Conservation (phyloP, 202 grass and related monocot species). For the Hordeum pubiflorum region DNA sequence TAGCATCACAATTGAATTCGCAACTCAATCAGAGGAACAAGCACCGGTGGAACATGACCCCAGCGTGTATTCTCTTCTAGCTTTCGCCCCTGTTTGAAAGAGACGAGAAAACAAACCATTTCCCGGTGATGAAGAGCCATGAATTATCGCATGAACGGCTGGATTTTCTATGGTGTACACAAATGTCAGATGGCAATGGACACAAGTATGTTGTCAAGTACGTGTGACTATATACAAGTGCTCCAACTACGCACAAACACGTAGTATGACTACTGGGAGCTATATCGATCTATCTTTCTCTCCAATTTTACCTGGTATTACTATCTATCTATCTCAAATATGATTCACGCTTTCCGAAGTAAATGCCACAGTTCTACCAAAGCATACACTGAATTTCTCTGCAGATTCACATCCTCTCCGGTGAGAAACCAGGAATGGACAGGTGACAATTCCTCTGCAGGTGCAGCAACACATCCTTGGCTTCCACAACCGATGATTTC, state of each 20-base stretch:
- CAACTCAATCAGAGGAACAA: too few species aligned
- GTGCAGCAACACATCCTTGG: conserved; percentile 84
- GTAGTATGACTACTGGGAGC: neutral
- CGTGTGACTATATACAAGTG: neutral
- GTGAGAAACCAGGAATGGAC: conserved; percentile 77
- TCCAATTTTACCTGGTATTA: neutral
- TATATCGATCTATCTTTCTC: neutral
- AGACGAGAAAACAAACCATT: neutral
- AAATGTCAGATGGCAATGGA: neutral
- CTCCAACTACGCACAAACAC: neutral
- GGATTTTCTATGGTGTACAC: neutral
- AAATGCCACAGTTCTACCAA: neutral
- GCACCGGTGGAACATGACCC: too few species aligned
- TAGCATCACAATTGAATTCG: too few species aligned
- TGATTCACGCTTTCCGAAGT: neutral
- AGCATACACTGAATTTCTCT: conserved; percentile 42
- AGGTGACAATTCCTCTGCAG: conserved; percentile 79
- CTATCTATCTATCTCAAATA: neutral
- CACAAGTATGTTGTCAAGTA: neutral
- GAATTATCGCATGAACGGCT: neutral
- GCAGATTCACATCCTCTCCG: conserved; percentile 53
- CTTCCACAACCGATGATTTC: conserved; percentile 78
- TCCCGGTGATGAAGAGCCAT: neutral
- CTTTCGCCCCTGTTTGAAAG: neutral
- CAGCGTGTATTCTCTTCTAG: too few species aligned